These are phyloP conservation scores for Suhomyces sp. DNA, from an alignment of 805 yeast genomes.

Conservation along the genomic window DNA sequence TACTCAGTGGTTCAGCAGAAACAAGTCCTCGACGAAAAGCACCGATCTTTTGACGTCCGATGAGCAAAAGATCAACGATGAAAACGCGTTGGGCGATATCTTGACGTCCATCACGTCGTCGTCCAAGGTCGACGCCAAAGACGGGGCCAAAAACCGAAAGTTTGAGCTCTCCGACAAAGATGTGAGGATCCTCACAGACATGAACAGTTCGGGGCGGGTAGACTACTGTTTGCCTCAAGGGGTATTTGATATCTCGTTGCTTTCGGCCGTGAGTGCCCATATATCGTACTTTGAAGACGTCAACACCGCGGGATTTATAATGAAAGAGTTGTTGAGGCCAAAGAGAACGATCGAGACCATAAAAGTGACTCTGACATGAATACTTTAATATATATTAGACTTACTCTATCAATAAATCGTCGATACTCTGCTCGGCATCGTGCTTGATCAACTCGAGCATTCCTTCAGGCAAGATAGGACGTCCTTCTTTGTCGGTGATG, in stretches of 20 bases:
- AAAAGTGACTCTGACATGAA: neutral
- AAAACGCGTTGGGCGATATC: slow-evolving; percentile 42
- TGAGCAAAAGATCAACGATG: slow-evolving; percentile 18
- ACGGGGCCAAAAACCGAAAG: slow-evolving; percentile 17
- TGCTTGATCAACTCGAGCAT: slow-evolving; percentile 82
- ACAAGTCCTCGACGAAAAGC: slow-evolving; percentile 1
- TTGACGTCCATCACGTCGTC: slow-evolving; percentile 25
- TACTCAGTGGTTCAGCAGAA: slow-evolving; percentile 32
- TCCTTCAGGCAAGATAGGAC: slow-evolving; percentile 88
- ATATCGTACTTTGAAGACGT: slow-evolving; percentile 83
- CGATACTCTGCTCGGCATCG: slow-evolving; percentile 81
- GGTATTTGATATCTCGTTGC: slow-evolving; percentile 70
- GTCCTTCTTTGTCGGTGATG: slow-evolving; percentile 56
- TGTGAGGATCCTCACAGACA: slow-evolving; percentile 33
- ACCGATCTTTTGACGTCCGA: slow-evolving; percentile 3
- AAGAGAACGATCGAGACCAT: slow-evolving; percentile 9
- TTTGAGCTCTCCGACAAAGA: slow-evolving; percentile 27
- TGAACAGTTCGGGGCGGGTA: slow-evolving; percentile 73
- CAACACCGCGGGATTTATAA: slow-evolving; percentile 76
- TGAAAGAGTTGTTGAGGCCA: slow-evolving; percentile 50
- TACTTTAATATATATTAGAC: slow-evolving; percentile 1
- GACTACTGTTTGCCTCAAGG: slow-evolving; percentile 82
- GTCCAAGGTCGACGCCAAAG: slow-evolving; percentile 13
- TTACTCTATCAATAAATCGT: slow-evolving; percentile 48
- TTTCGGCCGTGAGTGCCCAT: slow-evolving; percentile 85